phyloP scores from a whole-genome alignment of 2,329 filamentous ascomycete species.

The Didymella pomorum region DNA sequence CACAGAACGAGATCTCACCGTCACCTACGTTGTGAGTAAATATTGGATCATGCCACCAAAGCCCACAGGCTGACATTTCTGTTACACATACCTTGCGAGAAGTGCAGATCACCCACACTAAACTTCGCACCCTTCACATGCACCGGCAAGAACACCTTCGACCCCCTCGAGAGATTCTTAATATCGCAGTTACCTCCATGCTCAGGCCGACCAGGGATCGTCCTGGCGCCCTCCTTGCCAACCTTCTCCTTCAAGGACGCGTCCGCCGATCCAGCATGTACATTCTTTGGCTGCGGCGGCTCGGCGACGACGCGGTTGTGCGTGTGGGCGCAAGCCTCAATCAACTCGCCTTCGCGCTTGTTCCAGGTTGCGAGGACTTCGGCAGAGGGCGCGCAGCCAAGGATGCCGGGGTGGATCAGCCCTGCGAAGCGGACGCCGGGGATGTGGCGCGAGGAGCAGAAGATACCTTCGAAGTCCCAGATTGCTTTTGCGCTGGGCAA shows the following conservation, averaged over 20 bases:
- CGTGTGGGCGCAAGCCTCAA: slow-evolving; percentile 70
- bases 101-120: slow-evolving; percentile 87
- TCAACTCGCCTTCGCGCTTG: slow-evolving; percentile 79
- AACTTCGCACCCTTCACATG: slow-evolving; percentile 90
- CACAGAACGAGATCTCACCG: slow-evolving; percentile 73
- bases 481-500: slow-evolving; percentile 71
- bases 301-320: slow-evolving; percentile 74
- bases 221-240: slow-evolving; percentile 80
- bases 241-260: slow-evolving; percentile 70
- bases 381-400: slow-evolving; percentile 84
- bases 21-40: background rate
- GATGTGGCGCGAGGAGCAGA: slow-evolving; percentile 80
- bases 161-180: slow-evolving; percentile 79
- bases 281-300: slow-evolving; percentile 74
- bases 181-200: slow-evolving; percentile 93
- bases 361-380: slow-evolving; percentile 86
- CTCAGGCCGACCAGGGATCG: slow-evolving; percentile 83
- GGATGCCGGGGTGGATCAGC: slow-evolving; percentile 88
- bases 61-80: background rate
- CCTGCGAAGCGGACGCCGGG: slow-evolving; percentile 83
- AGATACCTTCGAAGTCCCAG: slow-evolving; percentile 80
- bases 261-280: slow-evolving; percentile 73
- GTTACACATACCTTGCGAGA: slow-evolving; percentile 73
- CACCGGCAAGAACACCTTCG: slow-evolving; percentile 85
- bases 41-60: no score